Percentiles rank a stretch among this genome's conserved stretches.
These are phyloP conservation scores for Hygrophorus pudorinus DNA, from an alignment of 768 basidiomycete genomes.

Conservation along the genomic window DNA sequence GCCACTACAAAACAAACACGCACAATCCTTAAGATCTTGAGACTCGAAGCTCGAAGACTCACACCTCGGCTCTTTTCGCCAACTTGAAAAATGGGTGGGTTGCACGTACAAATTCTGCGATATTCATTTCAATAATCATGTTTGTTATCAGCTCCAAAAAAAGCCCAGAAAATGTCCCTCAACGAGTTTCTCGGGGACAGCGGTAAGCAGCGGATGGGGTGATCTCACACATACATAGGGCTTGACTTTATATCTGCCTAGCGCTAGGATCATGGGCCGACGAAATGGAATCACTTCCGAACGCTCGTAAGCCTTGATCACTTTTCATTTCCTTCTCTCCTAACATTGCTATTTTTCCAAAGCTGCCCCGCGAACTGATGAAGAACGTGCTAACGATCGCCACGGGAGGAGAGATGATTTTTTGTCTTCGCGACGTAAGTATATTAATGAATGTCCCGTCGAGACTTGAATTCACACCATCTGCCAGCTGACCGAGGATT, in stretches of 20 bases:
- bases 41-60: not conserved
- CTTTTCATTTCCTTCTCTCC: not conserved
- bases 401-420: constrained; percentile 58
- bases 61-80: not conserved
- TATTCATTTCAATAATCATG: not conserved
- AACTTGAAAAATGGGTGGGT: not conserved
- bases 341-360: constrained; percentile 11
- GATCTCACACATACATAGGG: constrained; percentile 6
- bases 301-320: constrained; percentile 62
- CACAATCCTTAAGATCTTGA: not conserved
- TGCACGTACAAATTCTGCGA: not conserved
- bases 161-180: constrained; percentile 87
- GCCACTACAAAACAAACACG: not conserved
- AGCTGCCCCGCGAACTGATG: constrained; percentile 67
- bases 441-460: constrained; percentile 7
- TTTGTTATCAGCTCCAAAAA: constrained; percentile 63
- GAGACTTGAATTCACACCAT: constrained; percentile 5
- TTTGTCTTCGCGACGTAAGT: constrained; percentile 48
- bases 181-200: constrained; percentile 87
- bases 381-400: constrained; percentile 50
- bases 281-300: constrained; percentile 91
- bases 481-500: constrained; percentile 42
- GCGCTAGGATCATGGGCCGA: constrained; percentile 97
- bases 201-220: constrained; percentile 40
- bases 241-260: constrained; percentile 21